These are phyloP conservation scores for Miamiensis avidus DNA, from an alignment of 169 alveolate genomes.

Conservation along the genomic window DNA sequence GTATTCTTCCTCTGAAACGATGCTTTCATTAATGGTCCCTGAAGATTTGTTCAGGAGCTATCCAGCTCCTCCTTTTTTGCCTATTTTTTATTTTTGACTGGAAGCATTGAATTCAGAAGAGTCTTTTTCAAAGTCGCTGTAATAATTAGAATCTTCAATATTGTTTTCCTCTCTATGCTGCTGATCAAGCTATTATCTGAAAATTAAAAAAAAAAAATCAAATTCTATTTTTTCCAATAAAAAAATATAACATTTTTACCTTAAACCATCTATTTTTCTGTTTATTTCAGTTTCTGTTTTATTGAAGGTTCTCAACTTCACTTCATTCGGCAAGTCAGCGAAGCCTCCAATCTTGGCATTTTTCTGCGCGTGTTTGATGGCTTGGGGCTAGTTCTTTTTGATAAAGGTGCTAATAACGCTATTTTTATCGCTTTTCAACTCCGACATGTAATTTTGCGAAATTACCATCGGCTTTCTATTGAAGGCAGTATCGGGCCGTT, in stretches of 20 bases:
- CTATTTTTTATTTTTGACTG: no score
- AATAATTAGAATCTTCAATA: neutral
- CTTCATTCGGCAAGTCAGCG: no score
- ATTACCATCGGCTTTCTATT: neutral
- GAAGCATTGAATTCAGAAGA: no score
- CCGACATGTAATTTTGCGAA: neutral
- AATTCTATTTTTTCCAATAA: no score
- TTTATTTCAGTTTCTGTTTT: neutral
- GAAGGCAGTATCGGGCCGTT: neutral
- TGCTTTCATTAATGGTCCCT: neutral
- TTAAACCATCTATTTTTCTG: neutral
- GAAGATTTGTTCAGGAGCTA: no score
- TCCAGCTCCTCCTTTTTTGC: no score
- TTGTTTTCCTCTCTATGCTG: neutral
- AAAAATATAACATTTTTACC: no score
- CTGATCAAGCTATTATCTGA: neutral
- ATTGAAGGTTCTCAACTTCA: neutral
- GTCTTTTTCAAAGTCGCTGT: neutral
- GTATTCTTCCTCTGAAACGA: neutral
- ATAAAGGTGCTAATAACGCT: neutral
- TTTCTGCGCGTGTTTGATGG: neutral
- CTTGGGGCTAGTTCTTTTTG: neutral
- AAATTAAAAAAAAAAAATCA: no score
- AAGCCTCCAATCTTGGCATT: neutral
- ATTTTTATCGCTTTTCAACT: neutral